Conservation (phyloP, 257 asterid genomes). For the Capsicum baccatum region DNA sequence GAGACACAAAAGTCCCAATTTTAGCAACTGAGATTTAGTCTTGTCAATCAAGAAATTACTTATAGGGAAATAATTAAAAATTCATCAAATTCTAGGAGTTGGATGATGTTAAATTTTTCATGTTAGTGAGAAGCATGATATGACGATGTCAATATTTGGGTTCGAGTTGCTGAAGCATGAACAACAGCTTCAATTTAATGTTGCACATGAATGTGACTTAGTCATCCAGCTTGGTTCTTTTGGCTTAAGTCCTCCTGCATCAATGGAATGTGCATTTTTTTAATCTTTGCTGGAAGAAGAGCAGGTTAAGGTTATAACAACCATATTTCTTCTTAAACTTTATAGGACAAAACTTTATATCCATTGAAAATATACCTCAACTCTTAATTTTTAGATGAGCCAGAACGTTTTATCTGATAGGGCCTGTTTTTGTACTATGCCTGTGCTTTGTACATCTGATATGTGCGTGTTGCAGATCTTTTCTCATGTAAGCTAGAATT, state of each 20-base stretch:
- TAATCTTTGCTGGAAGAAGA: constrained; percentile 16
- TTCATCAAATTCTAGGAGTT: not conserved
- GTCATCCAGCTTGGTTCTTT: constrained; percentile 21
- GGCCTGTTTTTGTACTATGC: constrained; percentile 16
- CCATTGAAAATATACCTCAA: not conserved
- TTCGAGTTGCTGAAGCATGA: not conserved
- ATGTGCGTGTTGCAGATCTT: constrained; percentile 18
- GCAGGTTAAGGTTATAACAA: constrained; percentile 24
- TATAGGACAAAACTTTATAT: not conserved
- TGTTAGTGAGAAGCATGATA: constrained; percentile 15
- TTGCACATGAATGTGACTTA: constrained; percentile 14
- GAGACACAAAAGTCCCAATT: not conserved
- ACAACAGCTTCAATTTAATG: not conserved
- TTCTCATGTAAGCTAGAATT: constrained; percentile 15
- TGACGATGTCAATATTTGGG: constrained; percentile 8
- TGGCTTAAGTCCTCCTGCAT: not conserved
- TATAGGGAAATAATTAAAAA: not conserved
- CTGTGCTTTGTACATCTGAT: constrained; percentile 6
- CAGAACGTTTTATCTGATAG: not conserved
- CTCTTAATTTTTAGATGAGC: not conserved
- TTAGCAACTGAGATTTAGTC: not conserved
- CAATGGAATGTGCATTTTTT: not conserved
- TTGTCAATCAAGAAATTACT: not conserved
- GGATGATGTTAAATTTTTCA: constrained; percentile 7
- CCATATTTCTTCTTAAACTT: not conserved